Percentiles rank a stretch among this genome's conserved stretches.
Evolutionary conservation across 2,329 filamentous ascomycete genomes (phyloP).

Genomic region (Microcyclospora tardicrescens): DNA sequence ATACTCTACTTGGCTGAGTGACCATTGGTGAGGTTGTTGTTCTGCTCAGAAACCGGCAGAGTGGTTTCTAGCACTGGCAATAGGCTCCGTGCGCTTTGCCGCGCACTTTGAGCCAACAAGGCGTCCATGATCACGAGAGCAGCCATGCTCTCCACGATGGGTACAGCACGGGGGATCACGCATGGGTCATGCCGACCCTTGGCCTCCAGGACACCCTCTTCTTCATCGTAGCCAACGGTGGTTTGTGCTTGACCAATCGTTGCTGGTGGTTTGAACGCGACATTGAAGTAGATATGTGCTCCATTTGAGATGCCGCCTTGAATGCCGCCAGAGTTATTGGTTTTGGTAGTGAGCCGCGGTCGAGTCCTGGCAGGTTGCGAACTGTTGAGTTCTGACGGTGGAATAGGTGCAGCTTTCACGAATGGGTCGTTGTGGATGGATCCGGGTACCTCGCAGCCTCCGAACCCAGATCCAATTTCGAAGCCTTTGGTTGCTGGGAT

Average conservation of each 20-base stretch:
- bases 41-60: conserved; percentile 12
- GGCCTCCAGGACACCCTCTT: conserved; percentile 66
- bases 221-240: conserved; percentile 67
- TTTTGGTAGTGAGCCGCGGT: conserved; percentile 66
- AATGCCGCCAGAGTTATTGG: conserved; percentile 89
- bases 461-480: conserved; percentile 87
- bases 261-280: conserved; percentile 88
- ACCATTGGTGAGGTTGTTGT: conserved; percentile 13
- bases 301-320: conserved; percentile 95
- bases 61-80: conserved; percentile 28
- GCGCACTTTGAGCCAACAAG: conserved; percentile 64
- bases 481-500: conserved; percentile 95
- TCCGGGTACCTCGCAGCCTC: conserved; percentile 71
- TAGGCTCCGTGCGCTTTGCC: conserved; percentile 36
- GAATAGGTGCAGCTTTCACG: conserved; percentile 42
- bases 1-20: background rate
- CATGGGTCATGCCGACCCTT: conserved; percentile 93
- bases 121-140: conserved; percentile 78
- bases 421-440: conserved; percentile 90
- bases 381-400: conserved; percentile 28
- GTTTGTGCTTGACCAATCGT: conserved; percentile 83
- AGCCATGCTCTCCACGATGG: conserved; percentile 86
- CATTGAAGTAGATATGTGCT: conserved; percentile 83
- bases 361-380: conserved; percentile 24
- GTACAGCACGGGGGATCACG: conserved; percentile 74